Conservation (phyloP, 768 basidiomycete genomes). For the Boletus pseudo-olivaceus region DNA sequence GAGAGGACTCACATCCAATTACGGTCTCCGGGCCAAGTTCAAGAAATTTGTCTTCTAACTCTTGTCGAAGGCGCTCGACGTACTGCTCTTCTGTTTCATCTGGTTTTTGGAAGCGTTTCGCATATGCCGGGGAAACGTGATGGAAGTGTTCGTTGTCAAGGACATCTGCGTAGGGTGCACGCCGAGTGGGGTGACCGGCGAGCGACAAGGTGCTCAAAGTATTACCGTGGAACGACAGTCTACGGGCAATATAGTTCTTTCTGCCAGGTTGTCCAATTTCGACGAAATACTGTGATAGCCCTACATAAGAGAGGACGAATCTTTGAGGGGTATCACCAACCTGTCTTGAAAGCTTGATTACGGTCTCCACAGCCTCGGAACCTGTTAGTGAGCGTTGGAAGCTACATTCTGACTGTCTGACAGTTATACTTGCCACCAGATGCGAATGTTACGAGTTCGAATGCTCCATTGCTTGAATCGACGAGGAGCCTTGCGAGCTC, state of each 20-base stretch:
- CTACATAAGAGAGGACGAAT: conserved; percentile 7
- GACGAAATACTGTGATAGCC: conserved; percentile 53
- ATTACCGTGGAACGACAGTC: conserved; percentile 84
- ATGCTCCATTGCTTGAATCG: conserved; percentile 67
- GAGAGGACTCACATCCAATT: conserved; percentile 60
- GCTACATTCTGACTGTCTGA: not conserved
- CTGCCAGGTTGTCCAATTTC: conserved; percentile 70
- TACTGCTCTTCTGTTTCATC: conserved; percentile 79
- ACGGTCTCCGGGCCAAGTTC: conserved; percentile 81
- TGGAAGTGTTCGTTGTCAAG: conserved; percentile 67
- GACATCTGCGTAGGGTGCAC: conserved; percentile 63
- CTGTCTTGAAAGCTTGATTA: conserved; percentile 79
- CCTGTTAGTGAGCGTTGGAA: conserved; percentile 41
- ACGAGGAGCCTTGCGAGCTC: conserved; percentile 66
- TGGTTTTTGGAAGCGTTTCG: conserved; percentile 64
- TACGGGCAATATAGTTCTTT: conserved; percentile 73
- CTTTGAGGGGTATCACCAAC: conserved; percentile 33
- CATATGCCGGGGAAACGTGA: conserved; percentile 86
- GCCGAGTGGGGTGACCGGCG: conserved; percentile 62
- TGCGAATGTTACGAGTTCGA: conserved; percentile 65
- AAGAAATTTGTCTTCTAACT: conserved; percentile 82
- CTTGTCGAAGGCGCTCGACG: conserved; percentile 69
- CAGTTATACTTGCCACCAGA: conserved; percentile 57
- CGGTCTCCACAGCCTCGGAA: conserved; percentile 86
- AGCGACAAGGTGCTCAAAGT: conserved; percentile 69